A percentile compares a stretch with the other conserved stretches of the same genome.
These are phyloP conservation scores for Posidonia australis DNA, from an alignment of 106 monocot species.

Conservation along the genomic window DNA sequence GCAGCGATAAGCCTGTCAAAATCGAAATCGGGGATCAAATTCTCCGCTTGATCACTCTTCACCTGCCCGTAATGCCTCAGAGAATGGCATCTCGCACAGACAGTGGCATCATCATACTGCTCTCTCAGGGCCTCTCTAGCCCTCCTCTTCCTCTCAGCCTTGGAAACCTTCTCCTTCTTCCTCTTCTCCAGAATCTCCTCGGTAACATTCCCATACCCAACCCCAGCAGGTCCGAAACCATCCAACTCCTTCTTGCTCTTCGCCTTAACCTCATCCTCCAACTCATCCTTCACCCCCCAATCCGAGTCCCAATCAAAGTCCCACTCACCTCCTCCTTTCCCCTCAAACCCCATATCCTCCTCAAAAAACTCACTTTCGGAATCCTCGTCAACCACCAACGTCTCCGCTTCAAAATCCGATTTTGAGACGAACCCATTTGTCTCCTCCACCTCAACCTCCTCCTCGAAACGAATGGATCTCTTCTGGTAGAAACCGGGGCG, in stretches of 20 bases:
- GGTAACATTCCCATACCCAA: constrained; percentile 79
- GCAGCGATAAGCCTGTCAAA: constrained; percentile 67
- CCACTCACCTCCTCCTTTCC: constrained; percentile 1
- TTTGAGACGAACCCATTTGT: constrained; percentile 11
- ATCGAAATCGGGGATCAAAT: constrained; percentile 94
- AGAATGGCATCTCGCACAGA: constrained; percentile 94
- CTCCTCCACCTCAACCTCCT: constrained; percentile 15
- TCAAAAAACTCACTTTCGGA: constrained; percentile 10
- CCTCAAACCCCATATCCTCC: constrained; percentile 1
- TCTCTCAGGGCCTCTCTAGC: constrained; percentile 44
- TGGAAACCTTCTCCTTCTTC: constrained; percentile 72
- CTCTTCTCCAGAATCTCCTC: constrained; percentile 43
- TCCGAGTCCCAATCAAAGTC: constrained; percentile 40
- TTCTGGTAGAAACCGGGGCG: constrained; percentile 73
- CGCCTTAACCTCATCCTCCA: constrained; percentile 37
- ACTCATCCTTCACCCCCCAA: constrained; percentile 31
- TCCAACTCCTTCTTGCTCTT: constrained; percentile 47
- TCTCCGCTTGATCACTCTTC: constrained; percentile 71
- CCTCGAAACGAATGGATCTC: constrained; percentile 13
- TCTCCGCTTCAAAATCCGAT: constrained; percentile 12
- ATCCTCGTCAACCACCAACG: not conserved
- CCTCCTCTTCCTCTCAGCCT: constrained; percentile 70
- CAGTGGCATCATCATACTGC: constrained; percentile 24
- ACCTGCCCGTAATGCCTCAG: constrained; percentile 87
- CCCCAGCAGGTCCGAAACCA: constrained; percentile 65